Evolutionary conservation across 2,329 filamentous ascomycete species (phyloP).

Genomic region (Ceratocystis eucalypticola): DNA sequence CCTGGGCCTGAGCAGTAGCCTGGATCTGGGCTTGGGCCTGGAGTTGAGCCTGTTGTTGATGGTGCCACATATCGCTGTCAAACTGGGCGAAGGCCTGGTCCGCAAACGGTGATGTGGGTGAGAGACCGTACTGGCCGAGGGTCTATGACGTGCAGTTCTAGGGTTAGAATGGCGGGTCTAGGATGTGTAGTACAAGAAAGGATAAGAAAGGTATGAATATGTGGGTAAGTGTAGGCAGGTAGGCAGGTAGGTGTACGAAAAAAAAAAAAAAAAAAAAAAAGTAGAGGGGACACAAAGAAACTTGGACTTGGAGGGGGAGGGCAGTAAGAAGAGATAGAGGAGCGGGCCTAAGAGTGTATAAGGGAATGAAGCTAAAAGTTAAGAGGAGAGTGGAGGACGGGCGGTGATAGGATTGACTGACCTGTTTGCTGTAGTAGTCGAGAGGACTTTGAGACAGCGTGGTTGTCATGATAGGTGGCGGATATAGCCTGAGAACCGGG

Average conservation of each 20-base stretch:
- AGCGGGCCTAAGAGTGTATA: too few relatives aligned
- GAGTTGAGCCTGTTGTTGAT: not conserved
- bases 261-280: not conserved
- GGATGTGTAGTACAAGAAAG: not conserved
- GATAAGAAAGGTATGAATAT: not conserved
- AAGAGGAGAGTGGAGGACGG: not conserved
- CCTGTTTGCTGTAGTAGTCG: constrained; percentile 18
- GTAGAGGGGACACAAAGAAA: not conserved
- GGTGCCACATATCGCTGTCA: constrained; percentile 12
- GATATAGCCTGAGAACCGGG: not conserved
- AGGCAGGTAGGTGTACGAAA: not conserved
- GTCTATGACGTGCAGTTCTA: not conserved
- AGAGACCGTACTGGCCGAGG: constrained; percentile 3
- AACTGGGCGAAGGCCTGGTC: constrained; percentile 10
- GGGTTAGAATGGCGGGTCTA: not conserved
- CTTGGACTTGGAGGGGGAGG: too few relatives aligned
- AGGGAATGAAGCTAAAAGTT: not conserved
- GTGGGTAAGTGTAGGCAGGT: not conserved
- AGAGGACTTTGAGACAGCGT: constrained; percentile 17
- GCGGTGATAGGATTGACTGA: not conserved
- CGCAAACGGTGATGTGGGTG: constrained; percentile 12
- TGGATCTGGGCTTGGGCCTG: not conserved
- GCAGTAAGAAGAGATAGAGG: too few relatives aligned
- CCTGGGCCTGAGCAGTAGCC: not conserved
- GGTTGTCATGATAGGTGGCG: constrained; percentile 11